phyloP scores from a whole-genome alignment of 129 eudicot species.

The Pulicaria dysenterica region DNA sequence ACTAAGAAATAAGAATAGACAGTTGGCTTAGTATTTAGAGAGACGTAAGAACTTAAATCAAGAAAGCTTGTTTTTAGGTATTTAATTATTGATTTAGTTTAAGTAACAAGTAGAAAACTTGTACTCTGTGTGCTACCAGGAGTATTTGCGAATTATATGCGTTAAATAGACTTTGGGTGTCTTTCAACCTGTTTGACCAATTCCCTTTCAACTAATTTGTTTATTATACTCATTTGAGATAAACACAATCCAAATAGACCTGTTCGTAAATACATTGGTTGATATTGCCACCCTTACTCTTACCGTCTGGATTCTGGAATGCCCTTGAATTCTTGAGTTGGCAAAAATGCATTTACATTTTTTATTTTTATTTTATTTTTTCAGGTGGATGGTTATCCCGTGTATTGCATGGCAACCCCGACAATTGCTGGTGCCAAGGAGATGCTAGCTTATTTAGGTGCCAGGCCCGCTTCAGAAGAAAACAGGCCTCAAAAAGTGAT shows the following conservation, averaged over 20 bases:
- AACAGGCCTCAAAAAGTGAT: slow-evolving; percentile 54
- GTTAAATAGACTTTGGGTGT: neutral
- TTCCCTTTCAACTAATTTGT: neutral
- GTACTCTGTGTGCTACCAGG: neutral
- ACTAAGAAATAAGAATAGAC: neutral
- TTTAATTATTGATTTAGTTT: slow-evolving; percentile 7
- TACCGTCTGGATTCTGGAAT: neutral
- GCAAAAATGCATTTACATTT: slow-evolving; percentile 6
- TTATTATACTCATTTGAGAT: neutral
- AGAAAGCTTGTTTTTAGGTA: neutral
- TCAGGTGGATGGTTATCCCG: slow-evolving; percentile 92
- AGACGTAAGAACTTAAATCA: neutral
- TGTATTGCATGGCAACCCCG: slow-evolving; percentile 98
- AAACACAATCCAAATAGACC: neutral
- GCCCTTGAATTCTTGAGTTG: slow-evolving; percentile 11
- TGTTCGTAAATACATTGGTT: slow-evolving; percentile 2
- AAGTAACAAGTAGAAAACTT: neutral
- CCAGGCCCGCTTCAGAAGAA: slow-evolving; percentile 49
- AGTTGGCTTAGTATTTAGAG: slow-evolving; percentile 6
- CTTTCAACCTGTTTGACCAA: slow-evolving; percentile 5
- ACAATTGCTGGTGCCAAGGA: slow-evolving; percentile 89
- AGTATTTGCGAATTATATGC: neutral
- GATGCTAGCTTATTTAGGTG: slow-evolving; percentile 73
- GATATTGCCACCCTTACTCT: neutral
- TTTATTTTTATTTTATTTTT: neutral